Conservation (phyloP, 805 yeast genomes). For the Hanseniaspora lachancei region DNA sequence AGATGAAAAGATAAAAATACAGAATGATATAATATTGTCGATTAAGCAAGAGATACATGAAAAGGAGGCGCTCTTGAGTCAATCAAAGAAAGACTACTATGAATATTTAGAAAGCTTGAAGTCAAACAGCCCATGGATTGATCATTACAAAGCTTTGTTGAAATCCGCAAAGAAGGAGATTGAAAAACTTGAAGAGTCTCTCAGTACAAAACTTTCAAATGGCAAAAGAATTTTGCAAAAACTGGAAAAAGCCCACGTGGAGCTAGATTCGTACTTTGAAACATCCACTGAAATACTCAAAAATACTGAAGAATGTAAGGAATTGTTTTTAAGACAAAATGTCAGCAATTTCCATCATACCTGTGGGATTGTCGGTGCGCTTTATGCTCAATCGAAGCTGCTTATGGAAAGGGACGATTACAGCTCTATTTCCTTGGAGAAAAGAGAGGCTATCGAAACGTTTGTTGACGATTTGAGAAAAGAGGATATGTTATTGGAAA, state of each 20-base stretch:
- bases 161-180: background rate
- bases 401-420: no score
- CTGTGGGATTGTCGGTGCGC: background rate
- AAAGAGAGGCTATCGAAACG: no score
- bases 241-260: background rate
- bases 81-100: conserved; percentile 15
- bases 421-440: no score
- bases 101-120: conserved; percentile 6
- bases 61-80: conserved; percentile 15
- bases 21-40: background rate
- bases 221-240: background rate
- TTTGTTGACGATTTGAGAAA: no score
- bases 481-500: no score
- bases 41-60: background rate
- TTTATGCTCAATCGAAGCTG: no score
- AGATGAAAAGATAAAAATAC: background rate
- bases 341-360: background rate
- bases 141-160: background rate
- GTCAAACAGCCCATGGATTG: background rate
- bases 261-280: background rate
- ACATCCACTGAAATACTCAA: background rate
- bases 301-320: background rate
- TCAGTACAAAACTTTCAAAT: background rate
- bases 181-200: background rate
- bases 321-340: background rate